Percentiles rank a stretch among this genome's conserved stretches.
Evolutionary conservation across 169 alveolate genomes (phyloP).

Genomic region (Theileria parva): DNA sequence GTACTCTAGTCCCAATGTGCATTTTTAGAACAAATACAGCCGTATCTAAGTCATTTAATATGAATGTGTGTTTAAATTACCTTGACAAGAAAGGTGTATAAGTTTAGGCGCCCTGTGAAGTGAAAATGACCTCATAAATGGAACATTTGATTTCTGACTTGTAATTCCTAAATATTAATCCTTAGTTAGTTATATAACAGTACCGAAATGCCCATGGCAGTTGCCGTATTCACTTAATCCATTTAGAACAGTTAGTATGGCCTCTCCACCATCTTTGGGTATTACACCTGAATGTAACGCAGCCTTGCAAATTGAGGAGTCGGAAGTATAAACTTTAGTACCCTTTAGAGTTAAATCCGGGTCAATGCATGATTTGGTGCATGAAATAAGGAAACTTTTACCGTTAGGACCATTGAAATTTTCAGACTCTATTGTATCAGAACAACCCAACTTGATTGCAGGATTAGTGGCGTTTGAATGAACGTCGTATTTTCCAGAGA

Average conservation of each 20-base stretch:
- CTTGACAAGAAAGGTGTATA: slow-evolving; percentile 63
- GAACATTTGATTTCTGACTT: slow-evolving; percentile 52
- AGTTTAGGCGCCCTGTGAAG: slow-evolving; percentile 74
- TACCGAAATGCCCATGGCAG: slow-evolving; percentile 78
- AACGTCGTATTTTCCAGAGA: slow-evolving; percentile 17
- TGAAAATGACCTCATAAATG: slow-evolving; percentile 80
- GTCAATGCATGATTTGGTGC: slow-evolving; percentile 69
- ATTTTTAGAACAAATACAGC: slow-evolving; percentile 72
- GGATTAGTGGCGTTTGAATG: slow-evolving; percentile 56
- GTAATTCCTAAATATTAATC: slow-evolving; percentile 37
- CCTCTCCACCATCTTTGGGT: slow-evolving; percentile 73
- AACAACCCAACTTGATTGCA: slow-evolving; percentile 51
- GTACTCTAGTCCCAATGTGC: slow-evolving; percentile 72
- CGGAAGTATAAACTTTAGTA: slow-evolving; percentile 80
- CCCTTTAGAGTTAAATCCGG: slow-evolving; percentile 69
- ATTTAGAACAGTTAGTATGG: slow-evolving; percentile 63
- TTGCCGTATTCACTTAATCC: slow-evolving; percentile 69
- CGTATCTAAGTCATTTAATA: slow-evolving; percentile 41
- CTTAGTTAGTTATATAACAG: slow-evolving; percentile 27
- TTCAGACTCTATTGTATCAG: slow-evolving; percentile 56
- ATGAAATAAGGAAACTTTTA: slow-evolving; percentile 67
- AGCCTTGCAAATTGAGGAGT: slow-evolving; percentile 86
- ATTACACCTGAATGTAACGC: slow-evolving; percentile 82
- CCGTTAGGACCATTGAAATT: slow-evolving; percentile 75
- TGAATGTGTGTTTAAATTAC: slow-evolving; percentile 16